Base-by-base conservation (phyloP, 2,329 filamentous ascomycete genomes). In the Fusarium ambrosium region DNA sequence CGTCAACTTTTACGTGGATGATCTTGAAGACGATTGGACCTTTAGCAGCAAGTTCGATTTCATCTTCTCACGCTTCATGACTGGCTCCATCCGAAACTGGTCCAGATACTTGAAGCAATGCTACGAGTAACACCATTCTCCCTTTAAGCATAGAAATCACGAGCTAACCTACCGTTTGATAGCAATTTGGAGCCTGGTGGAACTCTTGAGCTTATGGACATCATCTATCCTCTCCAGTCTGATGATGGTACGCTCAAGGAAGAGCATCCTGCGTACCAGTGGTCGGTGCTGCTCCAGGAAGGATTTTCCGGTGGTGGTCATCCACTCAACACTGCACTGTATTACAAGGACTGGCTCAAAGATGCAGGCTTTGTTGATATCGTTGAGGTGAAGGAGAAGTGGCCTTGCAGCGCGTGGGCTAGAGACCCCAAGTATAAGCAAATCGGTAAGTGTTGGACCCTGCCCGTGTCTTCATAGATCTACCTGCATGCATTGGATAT, bases 1-100 rank as follows among this genome's bases (percentile, higher is more conserved):
- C 14, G 36, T 77, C 58, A 69, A 24, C 7, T 80, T 80, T 13
- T 22, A 59, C 13, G 22, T 59, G 0, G 55, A 59, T n/a, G 55
- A 58, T 24, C 32, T 58, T 4, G 55, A 58, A 7, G 55, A 58
- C 2, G 55, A 58, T 16, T 58, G 55, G 55, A 58, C 29, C 2
- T 58, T 58, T 13, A 37, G 55, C 20, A 37, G 18, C 34, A 58
- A 37, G 5, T 58, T 58, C 6, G 55, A 58, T 10, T 58, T 58
- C 6, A 58, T 58, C 55, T 58, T 58, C n/a, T 58, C 53, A 3
- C 53, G 53, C 53, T 58, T 58, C 53, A 58, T 58, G 53, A 58
- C 53, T 58, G 53, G 53, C 0, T 58, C 53, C 2, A 58, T 58
- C 32, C 8, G 53, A 16, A 36, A 58, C 32, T 58, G 53, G 53